A percentile compares a stretch with the other conserved stretches of the same genome.
phyloP scores from a whole-genome alignment of 768 basidiomycete species.

The Phylloporus sp. region DNA sequence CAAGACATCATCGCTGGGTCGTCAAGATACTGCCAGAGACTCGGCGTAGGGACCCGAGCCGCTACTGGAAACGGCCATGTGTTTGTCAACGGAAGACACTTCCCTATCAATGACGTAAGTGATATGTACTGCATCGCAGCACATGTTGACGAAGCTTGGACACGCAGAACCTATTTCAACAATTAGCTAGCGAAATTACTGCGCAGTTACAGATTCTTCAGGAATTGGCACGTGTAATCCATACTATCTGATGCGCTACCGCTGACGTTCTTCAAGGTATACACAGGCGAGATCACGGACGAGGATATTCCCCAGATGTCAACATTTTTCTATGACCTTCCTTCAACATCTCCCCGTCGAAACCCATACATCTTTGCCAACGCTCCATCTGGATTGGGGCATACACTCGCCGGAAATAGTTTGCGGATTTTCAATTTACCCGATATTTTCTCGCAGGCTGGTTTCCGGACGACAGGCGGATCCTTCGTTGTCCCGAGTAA shows the following conservation, averaged over 20 bases:
- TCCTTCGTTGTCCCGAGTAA: constrained; percentile 66
- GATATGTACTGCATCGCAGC: too few relatives aligned
- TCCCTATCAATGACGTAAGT: constrained; percentile 63
- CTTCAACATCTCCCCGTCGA: constrained; percentile 63
- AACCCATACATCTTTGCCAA: constrained; percentile 71
- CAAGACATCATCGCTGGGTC: constrained; percentile 42
- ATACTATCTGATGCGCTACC: not conserved
- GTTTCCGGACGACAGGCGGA: constrained; percentile 38
- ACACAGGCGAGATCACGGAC: constrained; percentile 54
- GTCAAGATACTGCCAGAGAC: constrained; percentile 51
- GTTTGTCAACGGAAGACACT: constrained; percentile 88
- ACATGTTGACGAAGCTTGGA: not conserved
- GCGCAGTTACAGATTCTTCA: constrained; percentile 67
- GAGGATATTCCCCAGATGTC: constrained; percentile 47
- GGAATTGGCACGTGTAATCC: constrained; percentile 51
- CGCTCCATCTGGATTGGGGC: constrained; percentile 31
- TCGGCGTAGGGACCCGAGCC: constrained; percentile 44
- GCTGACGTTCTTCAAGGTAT: constrained; percentile 41
- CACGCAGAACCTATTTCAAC: constrained; percentile 24
- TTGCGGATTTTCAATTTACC: constrained; percentile 28
- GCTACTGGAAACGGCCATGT: constrained; percentile 53
- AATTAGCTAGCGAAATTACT: constrained; percentile 41
- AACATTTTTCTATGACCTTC: constrained; percentile 89
- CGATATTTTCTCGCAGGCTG: constrained; percentile 29
- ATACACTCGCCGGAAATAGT: constrained; percentile 1